phyloP scores from a whole-genome alignment of 192 early-diverging fungal genomes.

The Backusella tuberculispora region DNA sequence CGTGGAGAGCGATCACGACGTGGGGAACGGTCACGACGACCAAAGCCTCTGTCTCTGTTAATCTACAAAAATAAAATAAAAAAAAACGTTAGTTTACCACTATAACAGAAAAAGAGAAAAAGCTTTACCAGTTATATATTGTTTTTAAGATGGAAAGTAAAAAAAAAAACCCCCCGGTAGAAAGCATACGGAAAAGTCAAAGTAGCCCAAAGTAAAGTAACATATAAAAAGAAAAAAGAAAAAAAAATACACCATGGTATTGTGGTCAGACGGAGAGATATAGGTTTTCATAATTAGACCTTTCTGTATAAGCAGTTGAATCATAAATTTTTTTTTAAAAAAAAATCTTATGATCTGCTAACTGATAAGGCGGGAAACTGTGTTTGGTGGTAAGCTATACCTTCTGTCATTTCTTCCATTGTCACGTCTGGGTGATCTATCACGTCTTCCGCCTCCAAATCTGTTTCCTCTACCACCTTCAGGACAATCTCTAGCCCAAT shows the following conservation, averaged over 20 bases:
- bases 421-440: conserved; percentile 28
- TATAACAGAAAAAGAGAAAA: neutral
- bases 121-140: neutral
- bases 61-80: neutral
- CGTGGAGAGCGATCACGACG: conserved; percentile 13
- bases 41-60: conserved; percentile 18
- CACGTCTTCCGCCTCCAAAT: conserved; percentile 16
- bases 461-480: conserved; percentile 24
- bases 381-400: conserved; percentile 22
- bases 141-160: neutral
- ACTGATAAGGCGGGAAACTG: conserved; percentile 18
- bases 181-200: neutral
- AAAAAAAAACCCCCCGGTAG: neutral
- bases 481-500: conserved; percentile 55
- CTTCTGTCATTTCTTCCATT: conserved; percentile 29
- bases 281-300: neutral
- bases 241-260: conserved; percentile 3
- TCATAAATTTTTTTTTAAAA: neutral
- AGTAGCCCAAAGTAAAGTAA: too few relatives aligned
- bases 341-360: neutral
- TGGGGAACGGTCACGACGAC: conserved; percentile 9
- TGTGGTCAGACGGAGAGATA: conserved; percentile 4
- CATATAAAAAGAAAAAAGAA: neutral
- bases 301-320: neutral
- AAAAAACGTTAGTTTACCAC: neutral